Evolutionary conservation across 2,329 filamentous ascomycete species (phyloP).

Genomic region (Pseudogymnoascus sp.): DNA sequence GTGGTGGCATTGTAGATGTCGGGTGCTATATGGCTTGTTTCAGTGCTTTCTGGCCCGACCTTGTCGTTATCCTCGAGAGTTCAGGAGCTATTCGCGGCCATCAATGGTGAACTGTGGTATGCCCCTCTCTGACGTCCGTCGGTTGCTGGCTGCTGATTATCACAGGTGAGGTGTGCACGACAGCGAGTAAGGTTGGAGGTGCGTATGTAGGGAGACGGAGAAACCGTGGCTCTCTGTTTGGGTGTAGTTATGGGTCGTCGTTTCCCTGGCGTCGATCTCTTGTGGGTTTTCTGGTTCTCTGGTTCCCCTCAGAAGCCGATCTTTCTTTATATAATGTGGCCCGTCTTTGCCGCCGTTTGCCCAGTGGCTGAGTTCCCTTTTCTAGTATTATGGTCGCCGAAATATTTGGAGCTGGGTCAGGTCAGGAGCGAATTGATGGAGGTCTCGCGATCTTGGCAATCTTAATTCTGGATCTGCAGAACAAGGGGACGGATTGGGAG

Average conservation of each 20-base stretch:
- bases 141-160: constrained; percentile 5
- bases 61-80: constrained; percentile 10
- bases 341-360: constrained; percentile 1
- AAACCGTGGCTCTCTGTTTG: constrained; percentile 7
- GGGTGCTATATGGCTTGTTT: not conserved
- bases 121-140: constrained; percentile 5
- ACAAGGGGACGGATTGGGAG: not conserved
- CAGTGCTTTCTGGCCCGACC: not conserved
- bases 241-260: not conserved
- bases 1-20: not conserved
- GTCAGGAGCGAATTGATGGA: not conserved
- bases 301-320: not conserved
- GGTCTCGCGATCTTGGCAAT: constrained; percentile 9
- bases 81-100: constrained; percentile 15
- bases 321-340: constrained; percentile 5
- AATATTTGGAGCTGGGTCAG: not conserved
- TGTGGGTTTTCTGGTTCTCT: not conserved
- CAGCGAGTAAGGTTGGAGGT: constrained; percentile 2
- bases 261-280: constrained; percentile 2
- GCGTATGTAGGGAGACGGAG: constrained; percentile 9
- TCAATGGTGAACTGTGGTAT: constrained; percentile 13
- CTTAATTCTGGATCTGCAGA: constrained; percentile 9
- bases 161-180: not conserved
- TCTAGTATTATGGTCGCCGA: not conserved
- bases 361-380: not conserved